Conservation (phyloP, 345 rosid genomes). For the Brassica rapa region DNA sequence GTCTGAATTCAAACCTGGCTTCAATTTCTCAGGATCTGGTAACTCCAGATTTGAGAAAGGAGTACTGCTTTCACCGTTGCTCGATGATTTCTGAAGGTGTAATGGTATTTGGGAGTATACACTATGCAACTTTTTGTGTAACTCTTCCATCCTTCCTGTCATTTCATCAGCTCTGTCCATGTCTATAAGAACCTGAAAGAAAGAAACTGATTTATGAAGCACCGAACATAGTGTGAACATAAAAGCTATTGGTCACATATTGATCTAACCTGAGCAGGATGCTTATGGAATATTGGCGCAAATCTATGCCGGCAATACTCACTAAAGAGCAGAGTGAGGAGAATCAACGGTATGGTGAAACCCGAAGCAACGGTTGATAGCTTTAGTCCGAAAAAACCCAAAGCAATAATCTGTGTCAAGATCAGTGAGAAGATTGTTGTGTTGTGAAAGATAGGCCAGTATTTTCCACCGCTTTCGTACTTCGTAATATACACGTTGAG, state of each 20-base stretch:
- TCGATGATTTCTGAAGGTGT: conserved; percentile 31
- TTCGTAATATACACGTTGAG: conserved; percentile 69
- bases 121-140: conserved; percentile 48
- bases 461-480: conserved; percentile 80
- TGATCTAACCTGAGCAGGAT: conserved; percentile 65
- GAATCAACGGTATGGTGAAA: conserved; percentile 71
- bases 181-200: conserved; percentile 66
- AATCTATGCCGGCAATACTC: conserved; percentile 84
- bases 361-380: conserved; percentile 65
- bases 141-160: conserved; percentile 57
- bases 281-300: conserved; percentile 58
- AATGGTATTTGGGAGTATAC: conserved; percentile 67
- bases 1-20: conserved; percentile 34
- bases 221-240: background rate
- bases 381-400: conserved; percentile 83
- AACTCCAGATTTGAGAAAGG: conserved; percentile 27
- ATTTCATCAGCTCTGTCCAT: conserved; percentile 82
- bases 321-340: conserved; percentile 73
- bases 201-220: conserved; percentile 25
- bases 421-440: conserved; percentile 78
- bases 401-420: conserved; percentile 77
- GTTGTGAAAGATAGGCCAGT: conserved; percentile 87
- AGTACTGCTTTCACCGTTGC: conserved; percentile 21
- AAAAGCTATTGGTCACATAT: background rate
- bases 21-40: conserved; percentile 39